Evolutionary conservation across 169 alveolate species (phyloP).

Genomic region (Sarcocystis neurona): DNA sequence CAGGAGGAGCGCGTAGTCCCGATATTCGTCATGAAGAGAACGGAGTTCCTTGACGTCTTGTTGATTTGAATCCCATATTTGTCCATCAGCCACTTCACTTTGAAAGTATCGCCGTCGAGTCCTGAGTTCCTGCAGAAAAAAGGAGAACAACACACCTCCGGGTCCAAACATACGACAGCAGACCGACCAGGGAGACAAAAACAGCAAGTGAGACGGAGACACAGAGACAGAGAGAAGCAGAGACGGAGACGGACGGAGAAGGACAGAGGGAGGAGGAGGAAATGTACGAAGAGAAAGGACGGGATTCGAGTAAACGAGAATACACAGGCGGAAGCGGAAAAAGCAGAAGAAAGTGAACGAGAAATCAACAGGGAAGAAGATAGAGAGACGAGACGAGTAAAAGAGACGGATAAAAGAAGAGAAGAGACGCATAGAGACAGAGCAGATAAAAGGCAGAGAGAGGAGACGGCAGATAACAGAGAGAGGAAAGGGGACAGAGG

Average conservation of each 20-base stretch:
- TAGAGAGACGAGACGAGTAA: no score
- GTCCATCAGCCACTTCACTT: constrained; percentile 75
- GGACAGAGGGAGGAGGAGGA: background rate
- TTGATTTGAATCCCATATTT: constrained; percentile 72
- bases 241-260: constrained; percentile 1
- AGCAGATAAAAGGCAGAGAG: background rate
- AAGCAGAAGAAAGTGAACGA: no score
- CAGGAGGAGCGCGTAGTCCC: constrained; percentile 74
- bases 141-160: background rate
- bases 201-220: background rate
- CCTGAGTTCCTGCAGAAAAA: constrained; percentile 39
- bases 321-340: no score
- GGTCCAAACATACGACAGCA: background rate
- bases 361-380: no score
- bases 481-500: background rate
- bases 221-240: background rate
- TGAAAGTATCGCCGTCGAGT: constrained; percentile 73
- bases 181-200: background rate
- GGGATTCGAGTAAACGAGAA: no score
- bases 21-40: constrained; percentile 70
- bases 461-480: background rate
- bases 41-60: constrained; percentile 71
- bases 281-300: background rate
- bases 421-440: background rate
- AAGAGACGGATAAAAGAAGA: no score